phyloP scores from a whole-genome alignment of 331 rosid genomes.

The Malus hybrid region DNA sequence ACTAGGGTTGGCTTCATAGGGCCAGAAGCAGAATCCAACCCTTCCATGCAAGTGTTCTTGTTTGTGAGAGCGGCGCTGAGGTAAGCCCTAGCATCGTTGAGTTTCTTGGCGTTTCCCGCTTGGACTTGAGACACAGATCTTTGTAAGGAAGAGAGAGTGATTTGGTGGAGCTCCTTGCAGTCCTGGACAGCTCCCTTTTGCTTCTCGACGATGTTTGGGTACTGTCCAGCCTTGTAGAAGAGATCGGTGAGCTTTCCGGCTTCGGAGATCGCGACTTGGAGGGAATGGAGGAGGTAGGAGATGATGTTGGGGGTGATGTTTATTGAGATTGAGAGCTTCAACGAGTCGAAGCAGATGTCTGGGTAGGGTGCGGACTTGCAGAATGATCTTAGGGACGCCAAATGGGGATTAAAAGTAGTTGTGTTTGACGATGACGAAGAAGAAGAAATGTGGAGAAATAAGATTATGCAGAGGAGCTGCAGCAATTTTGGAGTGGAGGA shows the following conservation, averaged over 20 bases:
- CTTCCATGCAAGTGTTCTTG: slow-evolving; percentile 79
- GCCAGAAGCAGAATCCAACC: slow-evolving; percentile 63
- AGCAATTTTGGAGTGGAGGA: slow-evolving; percentile 25
- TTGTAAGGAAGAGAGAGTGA: slow-evolving; percentile 43
- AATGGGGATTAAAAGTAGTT: slow-evolving; percentile 13
- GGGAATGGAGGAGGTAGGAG: slow-evolving; percentile 47
- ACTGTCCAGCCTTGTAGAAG: slow-evolving; percentile 20
- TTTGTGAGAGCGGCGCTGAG: slow-evolving; percentile 82
- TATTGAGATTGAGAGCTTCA: slow-evolving; percentile 60
- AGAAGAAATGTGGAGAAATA: slow-evolving; percentile 10
- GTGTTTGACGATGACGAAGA: slow-evolving; percentile 13
- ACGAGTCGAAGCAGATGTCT: slow-evolving; percentile 43
- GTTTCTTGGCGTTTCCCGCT: slow-evolving; percentile 7
- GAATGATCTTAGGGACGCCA: slow-evolving; percentile 37
- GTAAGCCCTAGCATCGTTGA: slow-evolving; percentile 51
- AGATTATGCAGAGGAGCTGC: slow-evolving; percentile 21
- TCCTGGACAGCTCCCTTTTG: slow-evolving; percentile 63
- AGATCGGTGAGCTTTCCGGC: slow-evolving; percentile 46
- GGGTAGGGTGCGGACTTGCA: slow-evolving; percentile 67
- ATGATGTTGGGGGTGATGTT: slow-evolving; percentile 59
- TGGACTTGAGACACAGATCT: slow-evolving; percentile 44
- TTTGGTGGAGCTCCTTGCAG: slow-evolving; percentile 61
- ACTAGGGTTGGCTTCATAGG: slow-evolving; percentile 46
- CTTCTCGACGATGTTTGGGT: slow-evolving; percentile 43
- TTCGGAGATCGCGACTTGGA: slow-evolving; percentile 50